phyloP scores from a whole-genome alignment of 139 green algal species.

The Chlorella sp. region DNA sequence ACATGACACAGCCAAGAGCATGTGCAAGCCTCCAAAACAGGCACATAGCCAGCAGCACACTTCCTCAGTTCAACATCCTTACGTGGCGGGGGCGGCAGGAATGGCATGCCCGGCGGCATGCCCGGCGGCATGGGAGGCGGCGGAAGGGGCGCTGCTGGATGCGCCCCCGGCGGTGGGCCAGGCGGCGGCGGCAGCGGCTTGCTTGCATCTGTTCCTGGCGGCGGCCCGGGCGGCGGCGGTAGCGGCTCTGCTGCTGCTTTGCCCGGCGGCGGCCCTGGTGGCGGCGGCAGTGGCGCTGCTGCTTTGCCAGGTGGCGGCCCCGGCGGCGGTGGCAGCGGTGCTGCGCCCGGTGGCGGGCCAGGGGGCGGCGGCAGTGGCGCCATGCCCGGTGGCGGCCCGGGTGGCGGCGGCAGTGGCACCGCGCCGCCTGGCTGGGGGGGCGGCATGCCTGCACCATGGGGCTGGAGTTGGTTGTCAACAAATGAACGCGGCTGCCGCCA shows the following conservation, averaged over 20 bases:
- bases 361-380: constrained; percentile 15
- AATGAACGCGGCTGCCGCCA: no score
- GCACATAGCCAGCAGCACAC: not conserved
- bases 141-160: constrained; percentile 27
- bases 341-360: not conserved
- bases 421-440: not conserved
- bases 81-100: not conserved
- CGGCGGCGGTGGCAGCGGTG: constrained; percentile 43
- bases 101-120: not conserved
- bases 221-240: constrained; percentile 48
- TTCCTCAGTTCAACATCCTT: not conserved
- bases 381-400: not conserved
- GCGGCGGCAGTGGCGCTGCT: constrained; percentile 30
- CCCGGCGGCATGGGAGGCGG: constrained; percentile 14
- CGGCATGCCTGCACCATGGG: not conserved
- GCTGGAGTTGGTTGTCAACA: not conserved
- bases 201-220: constrained; percentile 21
- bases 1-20: not conserved
- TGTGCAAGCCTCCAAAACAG: not conserved
- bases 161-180: constrained; percentile 47
- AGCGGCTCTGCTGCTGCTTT: constrained; percentile 29
- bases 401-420: constrained; percentile 9
- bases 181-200: constrained; percentile 20
- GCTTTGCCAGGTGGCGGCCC: constrained; percentile 35
- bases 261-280: constrained; percentile 30